A percentile compares a stretch with the other conserved stretches of the same genome.
Conservation (phyloP, 768 basidiomycete species). For the Asterophora parasitica region DNA sequence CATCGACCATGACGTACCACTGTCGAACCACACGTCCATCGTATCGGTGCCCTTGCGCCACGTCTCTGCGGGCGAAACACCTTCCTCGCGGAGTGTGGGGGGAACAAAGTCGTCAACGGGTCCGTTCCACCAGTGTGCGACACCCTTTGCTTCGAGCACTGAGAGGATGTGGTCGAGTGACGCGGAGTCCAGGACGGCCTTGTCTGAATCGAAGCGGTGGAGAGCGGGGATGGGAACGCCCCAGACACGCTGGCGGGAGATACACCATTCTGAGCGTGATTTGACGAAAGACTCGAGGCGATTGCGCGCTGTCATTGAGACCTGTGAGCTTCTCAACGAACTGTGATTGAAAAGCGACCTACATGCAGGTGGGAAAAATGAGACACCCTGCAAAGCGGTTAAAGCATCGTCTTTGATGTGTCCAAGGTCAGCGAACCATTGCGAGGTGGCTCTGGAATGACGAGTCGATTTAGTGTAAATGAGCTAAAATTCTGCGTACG, state of each 20-base stretch:
- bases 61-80: conserved; percentile 31
- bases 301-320: conserved; percentile 55
- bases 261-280: conserved; percentile 97
- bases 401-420: conserved; percentile 76
- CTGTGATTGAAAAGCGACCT: conserved; percentile 12
- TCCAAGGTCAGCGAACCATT: conserved; percentile 96
- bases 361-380: conserved; percentile 79
- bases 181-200: conserved; percentile 56
- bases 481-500: conserved; percentile 18
- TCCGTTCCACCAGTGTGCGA: conserved; percentile 90
- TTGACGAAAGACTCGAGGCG: conserved; percentile 85
- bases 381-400: conserved; percentile 58
- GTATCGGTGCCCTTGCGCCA: conserved; percentile 89
- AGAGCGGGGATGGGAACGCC: conserved; percentile 94
- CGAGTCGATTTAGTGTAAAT: background rate
- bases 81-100: conserved; percentile 46
- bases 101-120: conserved; percentile 79
- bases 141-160: conserved; percentile 69
- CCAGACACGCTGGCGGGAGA: conserved; percentile 96
- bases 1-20: conserved; percentile 91
- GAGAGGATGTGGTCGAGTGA: conserved; percentile 72
- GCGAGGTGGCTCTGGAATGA: conserved; percentile 72
- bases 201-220: conserved; percentile 57
- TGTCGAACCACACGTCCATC: conserved; percentile 99
- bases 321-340: background rate